Evolutionary conservation across 2,329 filamentous ascomycete genomes (phyloP).

Genomic region (Alternaria alternata): DNA sequence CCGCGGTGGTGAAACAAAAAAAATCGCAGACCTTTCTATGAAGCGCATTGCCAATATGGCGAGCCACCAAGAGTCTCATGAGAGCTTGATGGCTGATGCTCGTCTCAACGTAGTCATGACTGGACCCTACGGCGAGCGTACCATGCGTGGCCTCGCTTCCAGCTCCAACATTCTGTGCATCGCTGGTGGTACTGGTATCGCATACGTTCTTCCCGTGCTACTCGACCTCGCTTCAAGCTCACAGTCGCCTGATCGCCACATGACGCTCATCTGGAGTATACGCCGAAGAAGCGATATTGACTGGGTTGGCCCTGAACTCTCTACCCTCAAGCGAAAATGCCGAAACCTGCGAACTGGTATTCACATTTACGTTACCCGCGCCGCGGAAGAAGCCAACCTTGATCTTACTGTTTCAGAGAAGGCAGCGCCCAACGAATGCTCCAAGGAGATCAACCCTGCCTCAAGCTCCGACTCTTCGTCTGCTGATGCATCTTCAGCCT

Average conservation of each 20-base stretch:
- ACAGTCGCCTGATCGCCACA: slow-evolving; percentile 34
- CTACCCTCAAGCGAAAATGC: slow-evolving; percentile 38
- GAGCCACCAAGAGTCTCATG: slow-evolving; percentile 32
- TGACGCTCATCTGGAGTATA: slow-evolving; percentile 48
- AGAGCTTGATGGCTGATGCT: slow-evolving; percentile 33
- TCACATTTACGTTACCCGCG: slow-evolving; percentile 47
- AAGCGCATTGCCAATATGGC: slow-evolving; percentile 31
- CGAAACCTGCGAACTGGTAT: slow-evolving; percentile 36
- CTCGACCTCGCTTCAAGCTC: slow-evolving; percentile 37
- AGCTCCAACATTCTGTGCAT: slow-evolving; percentile 47
- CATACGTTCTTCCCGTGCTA: slow-evolving; percentile 49
- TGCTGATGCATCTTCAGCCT: slow-evolving; percentile 31
- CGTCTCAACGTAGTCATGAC: slow-evolving; percentile 45
- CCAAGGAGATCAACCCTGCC: slow-evolving; percentile 34
- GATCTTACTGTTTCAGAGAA: slow-evolving; percentile 30
- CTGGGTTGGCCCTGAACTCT: slow-evolving; percentile 49
- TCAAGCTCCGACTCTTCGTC: slow-evolving; percentile 26
- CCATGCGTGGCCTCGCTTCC: slow-evolving; percentile 30
- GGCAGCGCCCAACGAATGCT: slow-evolving; percentile 21
- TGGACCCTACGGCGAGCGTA: slow-evolving; percentile 46
- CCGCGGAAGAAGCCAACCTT: slow-evolving; percentile 31
- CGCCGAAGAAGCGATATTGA: slow-evolving; percentile 44
- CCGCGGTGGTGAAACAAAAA: slow-evolving; percentile 44
- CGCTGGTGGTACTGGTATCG: slow-evolving; percentile 50
- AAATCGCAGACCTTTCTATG: slow-evolving; percentile 43